A percentile compares a stretch with the other conserved stretches of the same genome.
Conservation (phyloP, 148 eudicot genomes). For the Pharnaceum exiguum region DNA sequence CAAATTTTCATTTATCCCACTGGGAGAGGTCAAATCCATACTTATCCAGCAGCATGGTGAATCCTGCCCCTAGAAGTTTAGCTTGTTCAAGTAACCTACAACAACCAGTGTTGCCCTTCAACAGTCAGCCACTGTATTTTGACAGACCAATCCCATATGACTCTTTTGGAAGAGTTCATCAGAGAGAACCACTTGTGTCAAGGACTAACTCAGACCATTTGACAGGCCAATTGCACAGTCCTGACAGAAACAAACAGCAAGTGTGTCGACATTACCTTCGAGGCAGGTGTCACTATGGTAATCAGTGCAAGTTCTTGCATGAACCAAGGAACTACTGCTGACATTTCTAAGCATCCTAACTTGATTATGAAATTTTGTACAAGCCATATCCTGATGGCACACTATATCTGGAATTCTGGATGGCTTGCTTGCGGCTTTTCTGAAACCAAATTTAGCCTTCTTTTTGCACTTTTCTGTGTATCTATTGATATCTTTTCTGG, state of each 20-base stretch:
- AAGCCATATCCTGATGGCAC: not conserved
- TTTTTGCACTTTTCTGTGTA: not conserved
- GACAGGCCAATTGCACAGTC: not conserved
- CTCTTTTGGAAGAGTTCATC: constrained; percentile 9
- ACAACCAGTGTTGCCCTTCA: no score
- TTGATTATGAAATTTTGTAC: not conserved
- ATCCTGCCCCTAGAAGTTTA: not conserved
- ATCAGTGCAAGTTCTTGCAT: constrained; percentile 25
- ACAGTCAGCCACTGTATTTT: no score
- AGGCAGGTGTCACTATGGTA: constrained; percentile 26
- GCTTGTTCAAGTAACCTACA: not conserved
- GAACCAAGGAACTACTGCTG: constrained; percentile 11
- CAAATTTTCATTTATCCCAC: not conserved
- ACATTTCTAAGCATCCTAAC: not conserved
- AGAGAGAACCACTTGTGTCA: not conserved
- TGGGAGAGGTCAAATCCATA: not conserved
- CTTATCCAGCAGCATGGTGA: not conserved
- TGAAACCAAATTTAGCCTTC: not conserved
- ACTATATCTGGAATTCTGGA: not conserved
- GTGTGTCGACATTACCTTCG: constrained; percentile 19
- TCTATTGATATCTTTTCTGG: not conserved
- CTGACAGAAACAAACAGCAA: not conserved
- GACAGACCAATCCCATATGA: not conserved
- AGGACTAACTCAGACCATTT: not conserved
- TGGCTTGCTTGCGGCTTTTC: not conserved